A percentile compares a stretch with the other conserved stretches of the same genome.
phyloP scores from a whole-genome alignment of 768 basidiomycete genomes.

The Postia placenta region DNA sequence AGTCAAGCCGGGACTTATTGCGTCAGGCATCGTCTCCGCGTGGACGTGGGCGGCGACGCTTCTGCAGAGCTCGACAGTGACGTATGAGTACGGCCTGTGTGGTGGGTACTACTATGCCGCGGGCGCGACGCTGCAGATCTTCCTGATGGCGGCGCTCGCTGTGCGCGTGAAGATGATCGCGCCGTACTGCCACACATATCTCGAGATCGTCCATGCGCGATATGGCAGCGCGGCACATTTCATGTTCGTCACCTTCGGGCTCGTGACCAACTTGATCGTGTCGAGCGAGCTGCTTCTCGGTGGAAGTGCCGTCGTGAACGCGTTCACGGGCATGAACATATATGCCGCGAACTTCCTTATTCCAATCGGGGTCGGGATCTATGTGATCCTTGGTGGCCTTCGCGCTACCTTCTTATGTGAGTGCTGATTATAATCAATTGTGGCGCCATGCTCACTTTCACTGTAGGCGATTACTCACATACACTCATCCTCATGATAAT shows the following conservation, averaged over 20 bases:
- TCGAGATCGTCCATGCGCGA: conserved; percentile 28
- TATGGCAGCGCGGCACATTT: conserved; percentile 25
- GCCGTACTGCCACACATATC: conserved; percentile 29
- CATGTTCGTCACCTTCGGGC: conserved; percentile 20
- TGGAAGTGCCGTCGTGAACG: conserved; percentile 31
- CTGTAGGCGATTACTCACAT: conserved; percentile 25
- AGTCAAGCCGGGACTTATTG: conserved; percentile 13
- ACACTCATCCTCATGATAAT: conserved; percentile 32
- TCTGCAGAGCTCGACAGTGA: conserved; percentile 20
- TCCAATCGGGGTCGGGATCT: conserved; percentile 34
- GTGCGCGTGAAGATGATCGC: conserved; percentile 29
- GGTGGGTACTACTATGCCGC: conserved; percentile 24
- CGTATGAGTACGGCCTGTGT: conserved; percentile 23
- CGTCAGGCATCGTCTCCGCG: conserved; percentile 19
- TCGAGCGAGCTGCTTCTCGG: conserved; percentile 31
- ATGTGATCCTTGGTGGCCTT: conserved; percentile 30
- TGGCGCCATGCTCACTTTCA: not conserved
- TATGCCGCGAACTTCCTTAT: conserved; percentile 35
- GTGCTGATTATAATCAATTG: not conserved
- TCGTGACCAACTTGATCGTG: conserved; percentile 26
- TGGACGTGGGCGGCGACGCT: conserved; percentile 28
- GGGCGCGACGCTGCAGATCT: conserved; percentile 23
- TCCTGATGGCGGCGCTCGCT: conserved; percentile 21
- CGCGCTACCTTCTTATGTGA: conserved; percentile 28
- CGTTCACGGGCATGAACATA: conserved; percentile 34